A percentile compares a stretch with the other conserved stretches of the same genome.
Conservation (phyloP, 345 rosid genomes). For the Rhodomyrtus tomentosa region DNA sequence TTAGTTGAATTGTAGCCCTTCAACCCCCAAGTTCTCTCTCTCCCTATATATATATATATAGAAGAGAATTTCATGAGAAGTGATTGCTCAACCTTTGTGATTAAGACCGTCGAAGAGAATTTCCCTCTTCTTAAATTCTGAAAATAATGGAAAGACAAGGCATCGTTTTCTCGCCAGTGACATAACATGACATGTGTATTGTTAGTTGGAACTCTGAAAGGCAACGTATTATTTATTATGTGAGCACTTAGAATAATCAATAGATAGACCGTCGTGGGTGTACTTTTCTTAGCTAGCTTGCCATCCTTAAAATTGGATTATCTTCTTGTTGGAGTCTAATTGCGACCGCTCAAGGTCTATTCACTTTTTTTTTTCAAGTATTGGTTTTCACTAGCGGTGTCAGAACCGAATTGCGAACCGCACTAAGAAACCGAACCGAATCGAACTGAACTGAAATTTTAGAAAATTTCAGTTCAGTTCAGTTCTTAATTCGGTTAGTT, state of each 20-base stretch:
- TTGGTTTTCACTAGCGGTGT: not conserved
- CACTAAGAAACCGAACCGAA: too few species aligned
- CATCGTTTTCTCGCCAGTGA: not conserved
- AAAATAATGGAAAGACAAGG: not conserved
- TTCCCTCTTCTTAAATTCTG: not conserved
- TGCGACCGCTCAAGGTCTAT: not conserved
- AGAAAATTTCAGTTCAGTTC: too few species aligned
- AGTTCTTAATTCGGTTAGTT: too few species aligned
- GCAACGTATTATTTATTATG: not conserved
- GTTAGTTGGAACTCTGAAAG: not conserved
- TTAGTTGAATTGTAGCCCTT: slow-evolving; percentile 1
- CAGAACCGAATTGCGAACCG: too few species aligned
- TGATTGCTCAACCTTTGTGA: slow-evolving; percentile 1
- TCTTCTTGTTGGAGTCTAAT: not conserved
- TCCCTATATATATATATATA: too few species aligned
- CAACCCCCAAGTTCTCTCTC: not conserved
- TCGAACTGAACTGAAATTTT: too few species aligned
- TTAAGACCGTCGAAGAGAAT: not conserved
- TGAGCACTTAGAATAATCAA: not conserved
- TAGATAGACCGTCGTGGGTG: not conserved
- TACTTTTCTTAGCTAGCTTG: not conserved
- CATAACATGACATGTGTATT: not conserved
- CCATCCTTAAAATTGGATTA: not conserved
- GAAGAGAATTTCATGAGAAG: not conserved
- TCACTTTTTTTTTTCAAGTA: not conserved